Evolutionary conservation across 2,329 filamentous ascomycete species (phyloP), one percentile per base, ranked within the genome.

Genomic region (Microdochium trichocladiopsis): DNA sequence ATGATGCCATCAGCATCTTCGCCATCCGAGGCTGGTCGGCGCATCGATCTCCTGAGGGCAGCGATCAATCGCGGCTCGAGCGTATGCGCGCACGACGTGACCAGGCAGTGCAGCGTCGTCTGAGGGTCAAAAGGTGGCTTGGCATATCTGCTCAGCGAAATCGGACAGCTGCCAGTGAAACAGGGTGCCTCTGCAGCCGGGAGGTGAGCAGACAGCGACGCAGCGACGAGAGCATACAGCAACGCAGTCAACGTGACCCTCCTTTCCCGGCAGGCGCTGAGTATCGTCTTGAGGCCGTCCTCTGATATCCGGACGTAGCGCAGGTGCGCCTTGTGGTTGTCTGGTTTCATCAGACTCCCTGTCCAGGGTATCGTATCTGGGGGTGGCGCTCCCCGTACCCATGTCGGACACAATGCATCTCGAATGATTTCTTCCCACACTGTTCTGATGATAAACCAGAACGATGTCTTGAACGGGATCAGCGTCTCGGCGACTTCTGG

Each of bases 191-290:
- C 56, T 1, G 57, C 51, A 5, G 63, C 57, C 0, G 71, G 66
- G 2, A 79, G 57, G 3, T 63, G 69, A 0, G 56, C 59, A 4
- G 72, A 61, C 4, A 79, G 60, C 2, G 75, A 73, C 8, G 64
- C 61, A 4, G 76, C 62, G 4, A 71, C 58, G 0, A 82, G 64
- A 2, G 68, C 72, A 31, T 81, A 73, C 1, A 82, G 50, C 8
- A 82, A 66, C 0, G 69, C 69, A 0, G 78, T 82, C 6, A 82
- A 58, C 2, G 76, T 78, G 14, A 70, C 65, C 2, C 61, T 59
- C 47, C 75, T 69, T 12, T 59, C 57, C 16, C 76, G 67, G 53
- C 74, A 75, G 1, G 63, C 67, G 0, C 60, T 51, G 6, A 79
- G 58, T 1, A 80, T 57, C 1, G 48, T 53, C 1, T 56, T 24